Evolutionary conservation across 306 rosid genomes (phyloP).

Genomic region (Trifolium pratense): DNA sequence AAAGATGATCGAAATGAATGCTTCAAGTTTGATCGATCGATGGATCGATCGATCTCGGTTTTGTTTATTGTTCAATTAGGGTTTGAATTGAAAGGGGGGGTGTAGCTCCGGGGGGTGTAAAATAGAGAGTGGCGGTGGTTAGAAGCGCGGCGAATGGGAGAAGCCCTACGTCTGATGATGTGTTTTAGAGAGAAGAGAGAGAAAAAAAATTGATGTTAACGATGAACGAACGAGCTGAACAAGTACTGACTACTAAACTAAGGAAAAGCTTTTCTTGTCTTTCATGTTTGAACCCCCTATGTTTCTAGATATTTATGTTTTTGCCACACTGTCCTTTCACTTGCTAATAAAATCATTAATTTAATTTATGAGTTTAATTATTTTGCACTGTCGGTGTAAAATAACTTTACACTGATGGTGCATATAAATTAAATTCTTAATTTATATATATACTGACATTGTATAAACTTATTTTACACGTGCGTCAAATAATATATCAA

Average conservation of each 20-base stretch:
- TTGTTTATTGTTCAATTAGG: conserved; percentile 38
- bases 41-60: conserved; percentile 19
- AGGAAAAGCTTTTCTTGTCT: conserved; percentile 22
- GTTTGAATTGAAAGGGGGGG: conserved; percentile 34
- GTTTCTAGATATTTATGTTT: conserved; percentile 35
- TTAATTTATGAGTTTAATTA: too few relatives aligned
- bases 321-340: neutral
- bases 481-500: too few relatives aligned
- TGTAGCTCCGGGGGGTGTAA: conserved; percentile 40
- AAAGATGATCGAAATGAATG: conserved; percentile 8
- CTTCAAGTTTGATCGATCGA: conserved; percentile 15
- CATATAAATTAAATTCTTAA: too few relatives aligned
- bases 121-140: conserved; percentile 48
- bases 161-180: conserved; percentile 52
- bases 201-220: conserved; percentile 3
- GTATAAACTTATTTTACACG: too few relatives aligned
- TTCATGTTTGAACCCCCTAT: conserved; percentile 39
- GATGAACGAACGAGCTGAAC: conserved; percentile 26
- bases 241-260: too few relatives aligned
- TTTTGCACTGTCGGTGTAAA: too few relatives aligned
- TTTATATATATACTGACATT: too few relatives aligned
- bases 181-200: conserved; percentile 23
- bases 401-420: too few relatives aligned
- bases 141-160: conserved; percentile 45
- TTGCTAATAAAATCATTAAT: neutral